Base-by-base conservation (phyloP, 2,329 filamentous ascomycete species). In the Bipolaris cookei region DNA sequence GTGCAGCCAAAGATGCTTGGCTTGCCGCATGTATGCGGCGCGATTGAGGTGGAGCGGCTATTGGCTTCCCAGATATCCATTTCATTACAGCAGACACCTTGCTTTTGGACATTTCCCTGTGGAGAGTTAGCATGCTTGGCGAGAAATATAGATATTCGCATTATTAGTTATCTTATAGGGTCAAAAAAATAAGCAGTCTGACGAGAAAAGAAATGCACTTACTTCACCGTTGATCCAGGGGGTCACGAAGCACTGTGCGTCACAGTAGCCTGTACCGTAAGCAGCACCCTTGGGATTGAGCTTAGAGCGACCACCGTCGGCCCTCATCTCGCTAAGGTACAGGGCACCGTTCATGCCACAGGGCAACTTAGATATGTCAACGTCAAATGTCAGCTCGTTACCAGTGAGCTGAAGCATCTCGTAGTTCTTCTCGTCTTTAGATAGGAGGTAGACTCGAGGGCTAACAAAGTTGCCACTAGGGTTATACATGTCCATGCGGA, bases 381-480 rank as follows among this genome's bases (percentile, higher is more conserved):
- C 88, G 53, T 90, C 88, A 60, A 91, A 90, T 52, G 86, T 88
- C 77, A 91, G 87, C 75, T 91, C 88, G 69, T 88, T 83, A 76
- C 86, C 86, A 51, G 86, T 80, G 56, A 90, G 80, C 57, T 85
- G 82, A 77, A 90, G 87, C 70, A 84, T 82, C 77, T 89, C 78
- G 76, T 91, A 91, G 57, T 83, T 84, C 64, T 79, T 80, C 42
- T 87, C 83, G 49, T 81, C 78, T 65, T 75, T 65, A 13, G 83
- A 82, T 79, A 90, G 84, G 61, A 90, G 81, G 73, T 89, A 91
- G 41, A 88, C 77, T 65, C 88, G 84, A 53, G 85, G 80, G 34
- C 77, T 77, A 43, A 81, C 65, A 59, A 73, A 59, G 58, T 65
- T 62, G 64, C 77, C 63, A 62, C 69, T 78, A 10, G 56, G 41